Evolutionary conservation across 2,329 filamentous ascomycete species (phyloP).

Genomic region (Phaeosphaeriaceae sp.): DNA sequence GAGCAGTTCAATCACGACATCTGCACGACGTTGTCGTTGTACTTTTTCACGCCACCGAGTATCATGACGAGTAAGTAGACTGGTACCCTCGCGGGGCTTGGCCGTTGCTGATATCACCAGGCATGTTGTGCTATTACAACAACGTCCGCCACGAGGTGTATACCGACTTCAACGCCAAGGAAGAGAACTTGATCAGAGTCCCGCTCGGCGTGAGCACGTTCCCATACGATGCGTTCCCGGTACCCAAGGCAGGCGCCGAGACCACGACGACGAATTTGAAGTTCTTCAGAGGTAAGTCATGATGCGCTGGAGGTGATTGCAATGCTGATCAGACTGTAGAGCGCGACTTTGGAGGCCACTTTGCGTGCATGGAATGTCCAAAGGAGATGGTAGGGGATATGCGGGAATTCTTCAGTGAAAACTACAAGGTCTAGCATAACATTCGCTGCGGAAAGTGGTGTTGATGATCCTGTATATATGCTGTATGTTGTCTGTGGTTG

Average conservation of each 20-base stretch:
- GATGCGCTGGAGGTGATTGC: neutral
- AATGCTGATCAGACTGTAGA: constrained; percentile 17
- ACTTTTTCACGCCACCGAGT: constrained; percentile 48
- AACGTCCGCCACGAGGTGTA: constrained; percentile 50
- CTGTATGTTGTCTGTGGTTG: neutral
- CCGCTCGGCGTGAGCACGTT: constrained; percentile 50
- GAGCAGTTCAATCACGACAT: constrained; percentile 39
- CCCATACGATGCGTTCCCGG: constrained; percentile 48
- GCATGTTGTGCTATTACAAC: constrained; percentile 48
- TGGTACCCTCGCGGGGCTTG: neutral
- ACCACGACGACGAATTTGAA: constrained; percentile 49
- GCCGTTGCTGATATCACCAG: neutral
- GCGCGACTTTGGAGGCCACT: constrained; percentile 30
- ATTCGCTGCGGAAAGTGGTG: neutral
- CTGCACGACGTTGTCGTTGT: constrained; percentile 35
- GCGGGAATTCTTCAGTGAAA: constrained; percentile 28
- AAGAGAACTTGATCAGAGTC: constrained; percentile 47
- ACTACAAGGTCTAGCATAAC: constrained; percentile 10
- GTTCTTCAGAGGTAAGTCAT: constrained; percentile 38
- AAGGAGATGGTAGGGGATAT: constrained; percentile 31
- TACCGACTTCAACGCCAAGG: constrained; percentile 43
- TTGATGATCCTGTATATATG: neutral
- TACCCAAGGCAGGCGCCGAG: constrained; percentile 39
- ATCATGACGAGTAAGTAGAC: constrained; percentile 39
- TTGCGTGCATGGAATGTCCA: constrained; percentile 37